These are phyloP conservation scores for Diplocarpon mali DNA, from an alignment of 2,329 filamentous ascomycete species.

Conservation along the genomic window DNA sequence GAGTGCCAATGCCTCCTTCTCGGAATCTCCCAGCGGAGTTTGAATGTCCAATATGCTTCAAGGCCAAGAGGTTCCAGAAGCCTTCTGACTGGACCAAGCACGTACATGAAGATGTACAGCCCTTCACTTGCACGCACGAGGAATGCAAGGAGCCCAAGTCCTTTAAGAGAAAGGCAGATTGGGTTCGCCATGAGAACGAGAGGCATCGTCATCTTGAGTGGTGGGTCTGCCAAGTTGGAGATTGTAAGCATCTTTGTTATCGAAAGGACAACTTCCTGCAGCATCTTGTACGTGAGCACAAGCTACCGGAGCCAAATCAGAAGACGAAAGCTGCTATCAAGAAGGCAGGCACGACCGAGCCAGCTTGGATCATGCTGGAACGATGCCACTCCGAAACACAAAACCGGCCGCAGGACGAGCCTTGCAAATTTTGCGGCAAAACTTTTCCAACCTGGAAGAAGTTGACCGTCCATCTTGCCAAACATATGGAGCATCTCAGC, in stretches of 20 bases:
- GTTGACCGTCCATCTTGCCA: conserved; percentile 81
- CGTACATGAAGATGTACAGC: conserved; percentile 85
- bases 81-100: conserved; percentile 97
- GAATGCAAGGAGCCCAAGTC: conserved; percentile 76
- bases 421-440: conserved; percentile 80
- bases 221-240: conserved; percentile 76
- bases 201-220: conserved; percentile 81
- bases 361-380: conserved; percentile 69
- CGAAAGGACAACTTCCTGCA: conserved; percentile 89
- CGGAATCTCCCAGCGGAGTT: conserved; percentile 71
- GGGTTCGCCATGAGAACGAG: conserved; percentile 91
- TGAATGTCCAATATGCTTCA: conserved; percentile 81
- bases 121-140: conserved; percentile 86
- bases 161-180: conserved; percentile 92
- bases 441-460: conserved; percentile 82
- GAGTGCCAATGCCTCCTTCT: conserved; percentile 74
- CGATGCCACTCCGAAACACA: conserved; percentile 61
- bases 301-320: conserved; percentile 68
- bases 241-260: conserved; percentile 74
- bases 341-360: conserved; percentile 44
- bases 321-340: conserved; percentile 63
- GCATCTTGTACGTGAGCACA: conserved; percentile 85
- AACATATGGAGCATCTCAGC: conserved; percentile 88
- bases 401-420: conserved; percentile 58
- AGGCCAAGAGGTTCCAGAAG: conserved; percentile 75